phyloP scores from a whole-genome alignment of 176 grass and related monocot species.

The Musa troglodytarum region DNA sequence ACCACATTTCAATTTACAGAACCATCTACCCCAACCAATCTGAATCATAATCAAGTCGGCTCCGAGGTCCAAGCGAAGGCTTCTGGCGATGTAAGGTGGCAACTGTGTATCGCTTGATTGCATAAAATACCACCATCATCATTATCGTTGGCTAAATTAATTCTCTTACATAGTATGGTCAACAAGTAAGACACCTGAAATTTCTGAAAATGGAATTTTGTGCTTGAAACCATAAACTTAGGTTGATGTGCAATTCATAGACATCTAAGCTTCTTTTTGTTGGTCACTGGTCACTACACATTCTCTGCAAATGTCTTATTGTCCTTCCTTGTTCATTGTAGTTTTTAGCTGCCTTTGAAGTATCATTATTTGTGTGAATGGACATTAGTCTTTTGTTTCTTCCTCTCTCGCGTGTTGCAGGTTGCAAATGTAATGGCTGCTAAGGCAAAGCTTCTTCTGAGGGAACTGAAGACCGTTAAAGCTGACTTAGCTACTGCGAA shows the following conservation, averaged over 20 bases:
- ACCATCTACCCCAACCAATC: slow-evolving; percentile 15
- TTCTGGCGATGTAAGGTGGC: slow-evolving; percentile 97
- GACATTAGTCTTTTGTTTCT: slow-evolving; percentile 3
- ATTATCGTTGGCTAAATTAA: background rate
- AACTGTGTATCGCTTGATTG: slow-evolving; percentile 21
- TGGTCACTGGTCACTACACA: background rate
- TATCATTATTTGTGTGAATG: background rate
- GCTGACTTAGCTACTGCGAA: slow-evolving; percentile 19
- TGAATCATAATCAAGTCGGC: slow-evolving; percentile 21
- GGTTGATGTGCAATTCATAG: background rate
- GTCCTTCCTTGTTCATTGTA: background rate
- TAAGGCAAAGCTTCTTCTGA: slow-evolving; percentile 19
- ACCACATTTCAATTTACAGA: slow-evolving; percentile 13
- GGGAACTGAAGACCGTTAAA: slow-evolving; percentile 18
- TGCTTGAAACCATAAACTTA: background rate
- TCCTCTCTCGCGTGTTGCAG: background rate
- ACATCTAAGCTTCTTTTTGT: background rate
- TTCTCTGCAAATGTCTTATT: background rate
- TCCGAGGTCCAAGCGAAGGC: slow-evolving; percentile 65
- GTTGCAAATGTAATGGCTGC: slow-evolving; percentile 24
- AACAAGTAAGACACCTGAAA: too few species aligned
- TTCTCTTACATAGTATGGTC: too few species aligned
- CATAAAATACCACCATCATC: background rate
- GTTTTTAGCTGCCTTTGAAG: background rate
- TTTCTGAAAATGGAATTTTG: background rate